Evolutionary conservation across 202 grass and related monocot species (phyloP).

Genomic region (Sporobolus alterniflorus): DNA sequence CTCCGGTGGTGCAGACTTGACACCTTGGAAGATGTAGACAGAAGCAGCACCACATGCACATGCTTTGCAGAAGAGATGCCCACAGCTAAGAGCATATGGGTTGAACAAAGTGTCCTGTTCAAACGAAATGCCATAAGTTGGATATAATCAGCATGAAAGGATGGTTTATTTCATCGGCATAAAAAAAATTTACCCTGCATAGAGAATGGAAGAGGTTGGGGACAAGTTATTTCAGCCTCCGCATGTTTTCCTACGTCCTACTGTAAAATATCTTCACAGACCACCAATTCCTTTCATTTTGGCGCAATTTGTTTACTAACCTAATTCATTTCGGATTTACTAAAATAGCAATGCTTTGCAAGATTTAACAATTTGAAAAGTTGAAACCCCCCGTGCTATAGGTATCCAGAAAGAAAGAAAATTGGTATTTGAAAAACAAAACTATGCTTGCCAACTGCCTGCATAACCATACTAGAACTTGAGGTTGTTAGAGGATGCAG

Average conservation of each 20-base stretch:
- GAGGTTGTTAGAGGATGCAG: neutral
- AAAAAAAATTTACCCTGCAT: neutral
- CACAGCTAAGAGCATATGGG: slow-evolving; percentile 70
- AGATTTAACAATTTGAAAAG: neutral
- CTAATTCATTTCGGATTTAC: neutral
- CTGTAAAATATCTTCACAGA: neutral
- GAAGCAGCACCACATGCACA: slow-evolving; percentile 76
- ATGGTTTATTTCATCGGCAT: neutral
- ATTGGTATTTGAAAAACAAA: neutral
- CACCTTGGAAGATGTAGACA: slow-evolving; percentile 71
- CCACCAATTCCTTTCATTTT: neutral
- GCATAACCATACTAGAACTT: neutral
- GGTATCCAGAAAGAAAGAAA: neutral
- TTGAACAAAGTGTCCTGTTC: slow-evolving; percentile 70
- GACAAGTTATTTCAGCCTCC: neutral
- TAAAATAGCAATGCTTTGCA: neutral
- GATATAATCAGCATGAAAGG: neutral
- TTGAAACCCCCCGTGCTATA: neutral
- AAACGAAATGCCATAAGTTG: neutral
- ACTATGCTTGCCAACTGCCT: neutral
- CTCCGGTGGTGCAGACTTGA: slow-evolving; percentile 46
- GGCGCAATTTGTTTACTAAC: neutral
- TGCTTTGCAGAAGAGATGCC: slow-evolving; percentile 74
- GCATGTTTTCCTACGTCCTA: neutral
- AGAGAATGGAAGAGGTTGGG: neutral